phyloP scores from a whole-genome alignment of 495 filamentous ascomycete species.

The Tuber melanosporum region DNA sequence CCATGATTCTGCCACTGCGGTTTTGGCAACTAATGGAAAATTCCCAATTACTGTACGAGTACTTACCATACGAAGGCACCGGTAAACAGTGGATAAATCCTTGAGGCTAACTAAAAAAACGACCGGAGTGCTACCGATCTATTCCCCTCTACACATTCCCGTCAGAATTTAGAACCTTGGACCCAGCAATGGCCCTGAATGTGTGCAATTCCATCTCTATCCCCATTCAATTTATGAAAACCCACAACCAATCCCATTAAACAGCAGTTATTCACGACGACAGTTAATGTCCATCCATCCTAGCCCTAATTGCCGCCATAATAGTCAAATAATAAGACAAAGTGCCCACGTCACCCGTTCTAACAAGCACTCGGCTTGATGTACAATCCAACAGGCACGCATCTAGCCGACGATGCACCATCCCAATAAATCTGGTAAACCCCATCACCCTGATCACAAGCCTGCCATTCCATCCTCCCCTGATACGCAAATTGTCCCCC shows the following conservation, averaged over 20 bases:
- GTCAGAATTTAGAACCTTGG: background rate
- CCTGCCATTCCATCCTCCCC: conserved; percentile 1
- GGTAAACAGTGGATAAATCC: background rate
- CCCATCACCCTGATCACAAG: conserved; percentile 1
- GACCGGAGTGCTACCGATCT: background rate
- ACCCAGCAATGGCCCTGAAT: background rate
- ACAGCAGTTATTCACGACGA: background rate
- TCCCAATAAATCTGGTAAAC: conserved; percentile 34
- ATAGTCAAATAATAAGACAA: background rate
- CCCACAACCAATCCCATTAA: background rate
- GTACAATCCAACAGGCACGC: conserved; percentile 14
- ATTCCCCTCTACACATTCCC: background rate
- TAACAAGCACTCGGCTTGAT: conserved; percentile 12
- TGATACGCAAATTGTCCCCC: background rate
- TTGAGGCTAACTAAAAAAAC: background rate
- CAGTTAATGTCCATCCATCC: background rate
- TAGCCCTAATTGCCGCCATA: background rate
- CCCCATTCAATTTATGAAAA: background rate
- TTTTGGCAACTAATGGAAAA: background rate
- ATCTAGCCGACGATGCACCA: conserved; percentile 10
- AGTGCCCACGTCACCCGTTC: background rate
- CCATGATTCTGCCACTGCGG: background rate
- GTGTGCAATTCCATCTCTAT: background rate
- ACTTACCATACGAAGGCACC: too few relatives aligned
- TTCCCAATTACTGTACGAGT: background rate